These are phyloP conservation scores for Solanum sejunctum DNA, from an alignment of 257 asterid genomes.

Conservation along the genomic window DNA sequence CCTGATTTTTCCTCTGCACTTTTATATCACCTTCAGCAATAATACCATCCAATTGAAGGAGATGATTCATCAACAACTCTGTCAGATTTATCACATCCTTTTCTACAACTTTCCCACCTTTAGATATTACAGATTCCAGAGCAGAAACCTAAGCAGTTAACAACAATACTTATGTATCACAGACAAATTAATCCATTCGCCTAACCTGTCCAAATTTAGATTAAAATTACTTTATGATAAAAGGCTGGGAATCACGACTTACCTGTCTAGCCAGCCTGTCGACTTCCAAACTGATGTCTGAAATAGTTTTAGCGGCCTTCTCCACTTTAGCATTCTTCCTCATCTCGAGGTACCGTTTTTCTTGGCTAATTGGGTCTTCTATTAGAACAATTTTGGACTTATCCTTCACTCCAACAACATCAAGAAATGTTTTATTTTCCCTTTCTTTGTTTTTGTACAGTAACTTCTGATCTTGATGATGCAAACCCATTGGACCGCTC, in stretches of 20 bases:
- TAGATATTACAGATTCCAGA: conserved; percentile 24
- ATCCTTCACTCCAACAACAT: conserved; percentile 26
- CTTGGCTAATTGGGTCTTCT: conserved; percentile 41
- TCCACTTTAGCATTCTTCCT: conserved; percentile 31
- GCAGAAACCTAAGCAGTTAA: conserved; percentile 32
- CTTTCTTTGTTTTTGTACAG: conserved; percentile 26
- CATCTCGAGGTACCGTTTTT: conserved; percentile 31
- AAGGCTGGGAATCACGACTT: not conserved
- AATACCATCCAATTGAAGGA: conserved; percentile 30
- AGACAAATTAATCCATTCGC: not conserved
- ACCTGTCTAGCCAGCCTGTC: conserved; percentile 34
- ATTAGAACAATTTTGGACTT: conserved; percentile 29
- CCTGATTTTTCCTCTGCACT: conserved; percentile 40
- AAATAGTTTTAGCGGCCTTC: conserved; percentile 33
- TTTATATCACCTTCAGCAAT: conserved; percentile 31
- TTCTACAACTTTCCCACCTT: conserved; percentile 31
- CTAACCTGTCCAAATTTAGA: not conserved
- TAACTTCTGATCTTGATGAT: conserved; percentile 35
- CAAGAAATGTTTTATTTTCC: conserved; percentile 26
- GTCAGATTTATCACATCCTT: conserved; percentile 18
- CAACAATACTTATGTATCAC: not conserved
- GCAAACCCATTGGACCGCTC: conserved; percentile 28
- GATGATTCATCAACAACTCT: conserved; percentile 37
- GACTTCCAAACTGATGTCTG: conserved; percentile 32
- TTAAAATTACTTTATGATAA: too few relatives aligned